Base-by-base conservation (phyloP, 1,284 basidiomycete genomes). In the Paramarasmius palmivorus region DNA sequence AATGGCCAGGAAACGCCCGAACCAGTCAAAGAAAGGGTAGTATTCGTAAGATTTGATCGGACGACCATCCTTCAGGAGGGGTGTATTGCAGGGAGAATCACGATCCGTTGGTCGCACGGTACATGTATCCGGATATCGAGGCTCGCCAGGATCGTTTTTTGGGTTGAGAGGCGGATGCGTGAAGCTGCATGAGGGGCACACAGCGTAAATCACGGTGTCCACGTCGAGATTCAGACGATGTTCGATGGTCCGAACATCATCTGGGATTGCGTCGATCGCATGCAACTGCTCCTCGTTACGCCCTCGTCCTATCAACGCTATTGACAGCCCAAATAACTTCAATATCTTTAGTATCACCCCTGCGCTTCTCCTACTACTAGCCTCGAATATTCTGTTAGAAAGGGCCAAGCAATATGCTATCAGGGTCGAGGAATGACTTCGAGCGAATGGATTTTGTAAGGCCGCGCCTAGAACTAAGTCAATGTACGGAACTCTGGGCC, bases 1-100 rank as follows among this genome's bases (percentile, higher is more conserved):
- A 10, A 50, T 42, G 5, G 53, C 34, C 17, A 49, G 8, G 23
- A 54, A 49, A 2, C 29, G n/a, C n/a, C 46, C 26, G 23, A 54
- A 49, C 52, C 52, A 54, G n/a, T 49, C 46, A 17, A 37, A 42
- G 35, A 49, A 54, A 12, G 46, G 37, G 35, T 49, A 49, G 37
- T 54, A 54, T 19, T 49, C 14, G 23, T 40, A 54, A 42, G 34
- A 22, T 36, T 54, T 49, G 1, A 53, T 4, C 8, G 52, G 52
- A 23, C 40, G 15, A 15, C 22, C 15, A 14, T 46, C 22, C n/a
- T 40, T 40, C 9, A 20, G 7, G 39, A 40, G 39, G 15, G 39
- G 39, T n/a, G 39, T 40, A 40, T 40, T 40, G 7, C 9, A 40
- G 17, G 8, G 17, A 40, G 22, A 20, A 20, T 14, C 15, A 7